These are phyloP conservation scores for Adansonia gregorii DNA, from an alignment of 441 rosid species.

Conservation along the genomic window DNA sequence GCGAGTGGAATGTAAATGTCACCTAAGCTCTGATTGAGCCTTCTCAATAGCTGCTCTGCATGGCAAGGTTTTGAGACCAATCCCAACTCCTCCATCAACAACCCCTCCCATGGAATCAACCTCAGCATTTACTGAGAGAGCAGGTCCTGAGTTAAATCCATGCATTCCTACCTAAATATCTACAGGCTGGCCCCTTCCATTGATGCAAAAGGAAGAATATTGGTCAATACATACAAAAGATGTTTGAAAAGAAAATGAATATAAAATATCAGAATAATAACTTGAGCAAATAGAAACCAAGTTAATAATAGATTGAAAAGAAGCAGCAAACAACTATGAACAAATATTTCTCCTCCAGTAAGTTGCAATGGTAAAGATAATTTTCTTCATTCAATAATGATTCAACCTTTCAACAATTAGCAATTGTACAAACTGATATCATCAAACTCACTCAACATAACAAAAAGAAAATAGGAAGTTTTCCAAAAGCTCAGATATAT, in stretches of 20 bases:
- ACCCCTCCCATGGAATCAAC: slow-evolving; percentile 99
- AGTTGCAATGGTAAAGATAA: slow-evolving; percentile 6
- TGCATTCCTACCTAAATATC: slow-evolving; percentile 63
- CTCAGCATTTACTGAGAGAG: slow-evolving; percentile 89
- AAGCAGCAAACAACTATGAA: slow-evolving; percentile 2
- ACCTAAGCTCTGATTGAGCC: slow-evolving; percentile 98
- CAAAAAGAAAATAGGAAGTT: slow-evolving; percentile 1
- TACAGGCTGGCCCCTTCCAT: slow-evolving; percentile 51
- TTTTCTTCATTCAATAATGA: neutral
- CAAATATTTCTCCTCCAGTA: neutral
- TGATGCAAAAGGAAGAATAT: slow-evolving; percentile 25
- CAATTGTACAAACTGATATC: neutral
- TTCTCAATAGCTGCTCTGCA: slow-evolving; percentile 85
- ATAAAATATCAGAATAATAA: neutral
- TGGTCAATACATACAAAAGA: slow-evolving; percentile 32
- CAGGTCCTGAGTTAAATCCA: slow-evolving; percentile 69
- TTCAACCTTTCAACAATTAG: slow-evolving; percentile 7
- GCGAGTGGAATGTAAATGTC: slow-evolving; percentile 28
- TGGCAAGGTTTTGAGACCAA: slow-evolving; percentile 89
- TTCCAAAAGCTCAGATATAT: neutral
- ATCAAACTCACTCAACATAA: slow-evolving; percentile 18
- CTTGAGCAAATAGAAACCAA: neutral
- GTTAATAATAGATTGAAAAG: neutral
- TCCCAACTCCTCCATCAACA: slow-evolving; percentile 88
- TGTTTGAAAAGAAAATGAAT: neutral